A percentile compares a stretch with the other conserved stretches of the same genome.
Conservation (phyloP, 2,329 filamentous ascomycete genomes). For the Ceratocystis smalleyi region DNA sequence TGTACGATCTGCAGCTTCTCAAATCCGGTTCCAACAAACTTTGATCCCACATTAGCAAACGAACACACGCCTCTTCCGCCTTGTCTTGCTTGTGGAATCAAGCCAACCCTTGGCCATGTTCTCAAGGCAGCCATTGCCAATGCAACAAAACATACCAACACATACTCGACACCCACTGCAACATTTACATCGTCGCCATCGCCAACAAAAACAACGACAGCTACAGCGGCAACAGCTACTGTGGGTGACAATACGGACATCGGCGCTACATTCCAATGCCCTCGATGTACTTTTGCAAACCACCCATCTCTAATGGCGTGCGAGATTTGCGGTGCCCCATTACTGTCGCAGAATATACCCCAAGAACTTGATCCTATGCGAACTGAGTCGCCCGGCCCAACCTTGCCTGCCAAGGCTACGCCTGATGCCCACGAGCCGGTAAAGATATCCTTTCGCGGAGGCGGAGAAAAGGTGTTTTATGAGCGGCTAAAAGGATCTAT, state of each 20-base stretch:
- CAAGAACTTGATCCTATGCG: slow-evolving; percentile 28
- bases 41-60: slow-evolving; percentile 69
- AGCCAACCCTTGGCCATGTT: slow-evolving; percentile 66
- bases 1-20: slow-evolving; percentile 93
- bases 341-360: slow-evolving; percentile 40
- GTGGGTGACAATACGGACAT: neutral
- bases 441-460: slow-evolving; percentile 80
- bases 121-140: slow-evolving; percentile 75
- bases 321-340: slow-evolving; percentile 75
- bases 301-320: slow-evolving; percentile 74
- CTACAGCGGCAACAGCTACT: neutral
- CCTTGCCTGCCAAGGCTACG: slow-evolving; percentile 29
- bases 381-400: slow-evolving; percentile 64
- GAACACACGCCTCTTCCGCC: slow-evolving; percentile 67
- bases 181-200: no score
- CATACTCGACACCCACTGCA: neutral
- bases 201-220: neutral
- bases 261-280: slow-evolving; percentile 43
- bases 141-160: slow-evolving; percentile 38
- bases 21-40: slow-evolving; percentile 83
- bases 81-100: slow-evolving; percentile 87
- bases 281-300: slow-evolving; percentile 85
- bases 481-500: slow-evolving; percentile 78
- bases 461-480: slow-evolving; percentile 79
- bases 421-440: slow-evolving; percentile 55